A percentile compares a stretch with the other conserved stretches of the same genome.
These are phyloP conservation scores for Tulasnella sp. DNA, from an alignment of 768 basidiomycete species.

Conservation along the genomic window DNA sequence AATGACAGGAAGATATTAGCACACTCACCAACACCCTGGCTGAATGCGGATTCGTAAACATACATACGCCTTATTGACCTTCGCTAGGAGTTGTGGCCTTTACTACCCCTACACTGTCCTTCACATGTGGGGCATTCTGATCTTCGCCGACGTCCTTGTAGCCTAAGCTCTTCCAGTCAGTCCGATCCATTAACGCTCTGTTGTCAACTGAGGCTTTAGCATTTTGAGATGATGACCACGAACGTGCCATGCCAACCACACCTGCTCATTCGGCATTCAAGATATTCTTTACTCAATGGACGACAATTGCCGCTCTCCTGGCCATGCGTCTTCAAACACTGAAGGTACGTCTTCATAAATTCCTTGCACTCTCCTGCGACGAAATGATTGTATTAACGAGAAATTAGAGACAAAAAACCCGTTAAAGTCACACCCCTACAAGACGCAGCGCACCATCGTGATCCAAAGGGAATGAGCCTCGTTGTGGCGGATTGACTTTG, in stretches of 20 bases:
- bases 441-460: constrained; percentile 27
- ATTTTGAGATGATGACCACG: not conserved
- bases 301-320: constrained; percentile 27
- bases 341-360: constrained; percentile 27
- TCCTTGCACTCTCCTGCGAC: constrained; percentile 28
- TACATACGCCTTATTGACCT: too few relatives aligned
- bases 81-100: too few relatives aligned
- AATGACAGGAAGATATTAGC: too few relatives aligned
- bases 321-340: constrained; percentile 26
- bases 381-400: too few relatives aligned
- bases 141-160: constrained; percentile 23
- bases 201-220: not conserved
- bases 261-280: constrained; percentile 31
- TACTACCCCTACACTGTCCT: too few relatives aligned
- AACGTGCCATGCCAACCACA: constrained; percentile 18
- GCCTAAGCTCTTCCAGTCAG: constrained; percentile 29
- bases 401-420: too few relatives aligned
- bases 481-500: constrained; percentile 28
- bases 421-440: too few relatives aligned
- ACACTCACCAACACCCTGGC: too few relatives aligned
- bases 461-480: constrained; percentile 32
- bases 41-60: too few relatives aligned
- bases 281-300: constrained; percentile 25
- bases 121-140: not conserved
- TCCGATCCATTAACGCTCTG: constrained; percentile 28